These are phyloP conservation scores for Sporisorium iseilematis-ciliati DNA, from an alignment of 1,284 basidiomycete genomes.

Conservation along the genomic window DNA sequence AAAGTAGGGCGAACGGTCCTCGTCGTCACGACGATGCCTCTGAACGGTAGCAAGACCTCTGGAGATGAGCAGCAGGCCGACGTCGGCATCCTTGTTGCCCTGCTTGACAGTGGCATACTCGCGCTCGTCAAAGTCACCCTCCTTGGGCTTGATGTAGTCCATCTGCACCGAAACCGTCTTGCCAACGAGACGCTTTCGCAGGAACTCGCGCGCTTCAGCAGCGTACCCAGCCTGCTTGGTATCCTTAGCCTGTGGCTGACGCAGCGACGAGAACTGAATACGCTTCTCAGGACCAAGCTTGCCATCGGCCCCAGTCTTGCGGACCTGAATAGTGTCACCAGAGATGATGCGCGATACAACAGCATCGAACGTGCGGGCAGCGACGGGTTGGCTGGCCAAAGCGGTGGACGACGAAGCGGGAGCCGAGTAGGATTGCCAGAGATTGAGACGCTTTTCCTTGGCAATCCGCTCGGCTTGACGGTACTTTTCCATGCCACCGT, in stretches of 20 bases:
- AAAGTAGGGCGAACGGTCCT: conserved; percentile 91
- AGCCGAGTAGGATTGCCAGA: conserved; percentile 78
- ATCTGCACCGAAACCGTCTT: conserved; percentile 61
- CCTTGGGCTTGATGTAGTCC: conserved; percentile 65
- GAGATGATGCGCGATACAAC: conserved; percentile 89
- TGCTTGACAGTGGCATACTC: conserved; percentile 60
- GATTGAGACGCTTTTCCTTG: conserved; percentile 82
- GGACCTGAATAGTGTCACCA: conserved; percentile 82
- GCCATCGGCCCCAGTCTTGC: conserved; percentile 70
- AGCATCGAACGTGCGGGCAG: conserved; percentile 74
- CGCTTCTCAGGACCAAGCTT: conserved; percentile 78
- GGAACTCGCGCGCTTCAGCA: conserved; percentile 83
- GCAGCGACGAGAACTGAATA: conserved; percentile 87
- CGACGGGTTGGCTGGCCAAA: conserved; percentile 42
- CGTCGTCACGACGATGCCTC: conserved; percentile 91
- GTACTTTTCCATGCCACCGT: conserved; percentile 73
- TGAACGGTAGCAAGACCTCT: conserved; percentile 90
- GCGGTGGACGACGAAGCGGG: conserved; percentile 42
- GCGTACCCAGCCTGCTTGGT: conserved; percentile 89
- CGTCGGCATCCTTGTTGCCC: conserved; percentile 73
- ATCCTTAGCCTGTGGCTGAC: conserved; percentile 78
- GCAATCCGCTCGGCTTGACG: conserved; percentile 85
- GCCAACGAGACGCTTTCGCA: conserved; percentile 62
- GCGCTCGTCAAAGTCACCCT: conserved; percentile 63
- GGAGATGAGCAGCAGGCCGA: conserved; percentile 91